Percentiles rank a stretch among this genome's conserved stretches.
Conservation (phyloP, 2,329 filamentous ascomycete species). For the Biscogniauxia mediterranea region DNA sequence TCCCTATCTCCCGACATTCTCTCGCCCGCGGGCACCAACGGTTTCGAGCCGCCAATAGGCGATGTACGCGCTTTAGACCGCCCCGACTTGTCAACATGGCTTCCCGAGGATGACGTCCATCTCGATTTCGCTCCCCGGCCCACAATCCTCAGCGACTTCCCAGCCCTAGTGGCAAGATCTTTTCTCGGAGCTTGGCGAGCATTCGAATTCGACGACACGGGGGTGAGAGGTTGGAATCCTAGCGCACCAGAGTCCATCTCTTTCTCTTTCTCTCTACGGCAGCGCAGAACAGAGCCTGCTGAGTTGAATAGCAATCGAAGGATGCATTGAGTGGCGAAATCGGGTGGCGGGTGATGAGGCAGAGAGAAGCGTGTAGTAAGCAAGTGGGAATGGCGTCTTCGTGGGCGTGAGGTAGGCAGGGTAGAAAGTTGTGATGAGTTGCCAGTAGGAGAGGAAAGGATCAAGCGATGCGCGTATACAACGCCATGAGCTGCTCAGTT, state of each 20-base stretch:
- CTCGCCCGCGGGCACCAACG: conserved; percentile 28
- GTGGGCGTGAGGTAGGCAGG: neutral
- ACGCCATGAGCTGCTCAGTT: neutral
- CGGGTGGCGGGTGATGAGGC: neutral
- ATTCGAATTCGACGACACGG: conserved; percentile 25
- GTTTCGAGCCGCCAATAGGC: conserved; percentile 23
- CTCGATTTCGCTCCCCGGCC: conserved; percentile 18
- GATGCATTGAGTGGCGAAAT: conserved; percentile 32
- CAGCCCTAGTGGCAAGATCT: conserved; percentile 21
- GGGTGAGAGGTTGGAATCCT: conserved; percentile 23
- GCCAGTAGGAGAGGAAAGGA: neutral
- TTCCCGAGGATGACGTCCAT: conserved; percentile 23
- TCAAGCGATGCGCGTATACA: neutral
- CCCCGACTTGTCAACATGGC: conserved; percentile 15
- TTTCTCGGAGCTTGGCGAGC: conserved; percentile 22
- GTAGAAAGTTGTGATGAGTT: neutral
- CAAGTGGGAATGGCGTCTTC: neutral
- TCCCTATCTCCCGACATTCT: conserved; percentile 26
- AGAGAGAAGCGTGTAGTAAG: neutral
- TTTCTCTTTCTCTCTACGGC: conserved; percentile 20
- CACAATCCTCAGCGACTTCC: conserved; percentile 18
- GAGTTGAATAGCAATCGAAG: conserved; percentile 14
- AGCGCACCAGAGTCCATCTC: conserved; percentile 31
- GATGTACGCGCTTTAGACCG: conserved; percentile 22
- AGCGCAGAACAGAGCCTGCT: conserved; percentile 31